A percentile compares a stretch with the other conserved stretches of the same genome.
Conservation (phyloP, 2,329 filamentous ascomycete species). For the Lasiodiplodia gonubiensis region DNA sequence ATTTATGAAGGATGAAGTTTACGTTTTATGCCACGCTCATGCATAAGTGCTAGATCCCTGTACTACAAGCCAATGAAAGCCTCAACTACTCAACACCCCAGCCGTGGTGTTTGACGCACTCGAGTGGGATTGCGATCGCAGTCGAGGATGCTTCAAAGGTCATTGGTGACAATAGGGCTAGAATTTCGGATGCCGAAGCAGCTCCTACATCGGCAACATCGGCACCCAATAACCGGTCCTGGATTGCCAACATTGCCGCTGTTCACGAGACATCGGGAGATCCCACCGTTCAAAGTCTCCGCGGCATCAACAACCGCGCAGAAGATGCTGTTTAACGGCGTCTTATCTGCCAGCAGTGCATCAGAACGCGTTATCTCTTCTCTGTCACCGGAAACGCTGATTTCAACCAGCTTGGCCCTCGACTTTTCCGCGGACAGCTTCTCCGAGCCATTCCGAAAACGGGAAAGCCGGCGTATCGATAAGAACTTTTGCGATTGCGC, state of each 20-base stretch:
- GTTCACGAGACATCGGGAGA: background rate
- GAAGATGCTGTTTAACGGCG: background rate
- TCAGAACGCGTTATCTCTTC: background rate
- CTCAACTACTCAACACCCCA: background rate
- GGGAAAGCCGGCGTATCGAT: constrained; percentile 21
- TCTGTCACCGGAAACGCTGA: constrained; percentile 1
- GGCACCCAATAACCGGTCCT: background rate
- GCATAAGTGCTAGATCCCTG: background rate
- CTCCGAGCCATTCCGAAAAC: constrained; percentile 6
- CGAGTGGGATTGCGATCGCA: too few relatives aligned
- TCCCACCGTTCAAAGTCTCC: background rate
- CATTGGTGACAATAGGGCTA: background rate
- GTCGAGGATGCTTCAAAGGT: background rate
- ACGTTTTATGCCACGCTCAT: background rate
- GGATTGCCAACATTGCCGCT: background rate
- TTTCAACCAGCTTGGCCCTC: background rate
- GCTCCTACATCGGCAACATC: constrained; percentile 13
- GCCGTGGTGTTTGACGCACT: background rate
- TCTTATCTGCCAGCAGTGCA: background rate
- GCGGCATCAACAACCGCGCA: background rate
- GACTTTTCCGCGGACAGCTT: constrained; percentile 23
- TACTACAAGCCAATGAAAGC: background rate
- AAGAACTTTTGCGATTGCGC: constrained; percentile 25
- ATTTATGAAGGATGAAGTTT: background rate
- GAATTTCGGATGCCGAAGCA: constrained; percentile 3